Evolutionary conservation across 805 yeast species (phyloP), one percentile per base, ranked within the genome.

Genomic region (Ogataea trehaloabstinens): DNA sequence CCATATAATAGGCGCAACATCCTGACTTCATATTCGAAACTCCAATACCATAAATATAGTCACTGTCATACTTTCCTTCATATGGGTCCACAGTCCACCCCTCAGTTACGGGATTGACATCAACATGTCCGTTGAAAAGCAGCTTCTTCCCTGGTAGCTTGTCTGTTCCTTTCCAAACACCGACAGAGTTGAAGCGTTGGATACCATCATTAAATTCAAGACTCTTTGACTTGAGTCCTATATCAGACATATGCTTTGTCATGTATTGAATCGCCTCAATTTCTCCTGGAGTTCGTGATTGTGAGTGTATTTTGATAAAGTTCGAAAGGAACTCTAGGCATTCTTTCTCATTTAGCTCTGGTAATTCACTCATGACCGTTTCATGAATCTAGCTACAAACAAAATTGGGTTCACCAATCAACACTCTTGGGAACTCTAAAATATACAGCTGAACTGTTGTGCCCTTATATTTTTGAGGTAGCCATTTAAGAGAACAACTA

Each of bases 11-110:
- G 17, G 63, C 61, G 46, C 56, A 51, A 33, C 63, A 58, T 4
- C 63, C 63, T 11, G 60, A 52, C 40, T 58, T 58, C 63, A 56
- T 58, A 42, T 58, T 58, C 17, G 60, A 56, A 10, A 58, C 63
- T 11, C 63, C 61, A 38, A 58, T 56, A 7, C 63, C 63, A 30
- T 56, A 58, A 22, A 58, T 56, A 32, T 42, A 58, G 18, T 58
- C 48, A 12, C 52, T 43, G 31, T 58, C 61, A 17, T 35, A 38
- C 12, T 42, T 41, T 4, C 63, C 63, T 29, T 40, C 55, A 24
- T 56, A 55, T 4, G 63, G 63, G 31, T 58, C 61, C 11, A 58
- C 57, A 8, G 63, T 58, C 63, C 61, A 58, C 10, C 61, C 63
- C 35, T 58, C 63, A 8, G 55, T 49, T 10, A 56, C 58, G 12